phyloP scores from a whole-genome alignment of 2,329 filamentous ascomycete species.

The Aspergillus calidoustus region DNA sequence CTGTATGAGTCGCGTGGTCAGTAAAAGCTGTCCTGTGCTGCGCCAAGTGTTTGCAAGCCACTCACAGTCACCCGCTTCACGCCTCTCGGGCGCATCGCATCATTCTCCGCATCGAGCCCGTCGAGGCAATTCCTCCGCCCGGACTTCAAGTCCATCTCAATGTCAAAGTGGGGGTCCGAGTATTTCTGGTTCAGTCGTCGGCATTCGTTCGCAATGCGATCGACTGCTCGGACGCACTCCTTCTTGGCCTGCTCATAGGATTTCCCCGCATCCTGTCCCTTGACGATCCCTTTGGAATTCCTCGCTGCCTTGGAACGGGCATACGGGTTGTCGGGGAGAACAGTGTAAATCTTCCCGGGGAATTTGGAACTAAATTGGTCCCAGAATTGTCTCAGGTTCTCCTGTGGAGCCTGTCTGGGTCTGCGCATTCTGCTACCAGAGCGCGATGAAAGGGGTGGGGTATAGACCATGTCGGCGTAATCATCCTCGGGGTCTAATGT shows the following conservation, averaged over 20 bases:
- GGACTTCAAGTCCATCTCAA: slow-evolving; percentile 74
- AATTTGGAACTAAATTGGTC: slow-evolving; percentile 70
- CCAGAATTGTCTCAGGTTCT: slow-evolving; percentile 75
- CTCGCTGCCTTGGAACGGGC: slow-evolving; percentile 63
- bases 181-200: slow-evolving; percentile 82
- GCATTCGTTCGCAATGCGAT: slow-evolving; percentile 66
- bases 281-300: slow-evolving; percentile 58
- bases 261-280: slow-evolving; percentile 62
- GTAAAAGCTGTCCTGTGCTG: slow-evolving; percentile 21
- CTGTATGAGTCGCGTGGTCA: slow-evolving; percentile 39
- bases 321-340: slow-evolving; percentile 71
- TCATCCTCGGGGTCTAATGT: slow-evolving; percentile 28
- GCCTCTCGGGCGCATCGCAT: slow-evolving; percentile 65
- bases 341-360: slow-evolving; percentile 73
- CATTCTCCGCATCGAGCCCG: slow-evolving; percentile 45
- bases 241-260: slow-evolving; percentile 75
- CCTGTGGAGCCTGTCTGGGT: slow-evolving; percentile 65
- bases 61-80: slow-evolving; percentile 70
- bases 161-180: slow-evolving; percentile 82
- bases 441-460: slow-evolving; percentile 35
- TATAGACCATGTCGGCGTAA: slow-evolving; percentile 28
- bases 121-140: slow-evolving; percentile 58
- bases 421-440: slow-evolving; percentile 39
- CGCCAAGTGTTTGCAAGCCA: slow-evolving; percentile 1
- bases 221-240: slow-evolving; percentile 67